A percentile compares a stretch with the other conserved stretches of the same genome.
Evolutionary conservation across 768 basidiomycete species (phyloP).

Genomic region (Polyporus arcularius): DNA sequence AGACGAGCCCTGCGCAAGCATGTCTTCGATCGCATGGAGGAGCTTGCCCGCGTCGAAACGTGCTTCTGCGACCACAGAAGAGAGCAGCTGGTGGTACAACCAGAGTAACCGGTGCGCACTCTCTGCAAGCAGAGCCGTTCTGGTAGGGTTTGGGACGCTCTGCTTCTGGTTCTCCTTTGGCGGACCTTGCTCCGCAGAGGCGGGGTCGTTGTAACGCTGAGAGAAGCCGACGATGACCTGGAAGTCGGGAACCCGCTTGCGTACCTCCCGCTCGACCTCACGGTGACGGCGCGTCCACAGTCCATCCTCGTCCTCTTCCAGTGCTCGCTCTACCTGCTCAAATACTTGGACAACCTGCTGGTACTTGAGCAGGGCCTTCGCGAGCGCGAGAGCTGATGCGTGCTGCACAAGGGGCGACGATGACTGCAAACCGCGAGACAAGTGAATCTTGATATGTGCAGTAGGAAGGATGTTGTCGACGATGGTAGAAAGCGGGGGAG

Average conservation of each 20-base stretch:
- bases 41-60: slow-evolving; percentile 88
- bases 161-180: slow-evolving; percentile 4
- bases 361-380: slow-evolving; percentile 76
- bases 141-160: slow-evolving; percentile 35
- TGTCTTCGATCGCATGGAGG: slow-evolving; percentile 34
- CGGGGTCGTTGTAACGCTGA: slow-evolving; percentile 31
- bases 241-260: slow-evolving; percentile 82
- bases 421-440: slow-evolving; percentile 83
- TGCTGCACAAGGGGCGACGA: slow-evolving; percentile 79
- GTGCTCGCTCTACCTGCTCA: slow-evolving; percentile 54
- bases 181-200: background rate
- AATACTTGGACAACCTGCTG: slow-evolving; percentile 54
- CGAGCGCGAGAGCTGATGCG: slow-evolving; percentile 76
- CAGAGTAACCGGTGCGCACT: slow-evolving; percentile 78
- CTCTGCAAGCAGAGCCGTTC: slow-evolving; percentile 70
- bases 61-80: slow-evolving; percentile 72
- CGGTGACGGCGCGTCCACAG: slow-evolving; percentile 67
- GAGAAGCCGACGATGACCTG: slow-evolving; percentile 84
- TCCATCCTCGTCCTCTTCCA: slow-evolving; percentile 44
- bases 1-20: background rate
- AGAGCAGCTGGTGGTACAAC: slow-evolving; percentile 81
- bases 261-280: slow-evolving; percentile 76
- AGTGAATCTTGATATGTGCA: slow-evolving; percentile 61
- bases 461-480: slow-evolving; percentile 79
- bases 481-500: slow-evolving; percentile 71